phyloP scores from a whole-genome alignment of 257 asterid genomes.

The Cinchona pubescens region DNA sequence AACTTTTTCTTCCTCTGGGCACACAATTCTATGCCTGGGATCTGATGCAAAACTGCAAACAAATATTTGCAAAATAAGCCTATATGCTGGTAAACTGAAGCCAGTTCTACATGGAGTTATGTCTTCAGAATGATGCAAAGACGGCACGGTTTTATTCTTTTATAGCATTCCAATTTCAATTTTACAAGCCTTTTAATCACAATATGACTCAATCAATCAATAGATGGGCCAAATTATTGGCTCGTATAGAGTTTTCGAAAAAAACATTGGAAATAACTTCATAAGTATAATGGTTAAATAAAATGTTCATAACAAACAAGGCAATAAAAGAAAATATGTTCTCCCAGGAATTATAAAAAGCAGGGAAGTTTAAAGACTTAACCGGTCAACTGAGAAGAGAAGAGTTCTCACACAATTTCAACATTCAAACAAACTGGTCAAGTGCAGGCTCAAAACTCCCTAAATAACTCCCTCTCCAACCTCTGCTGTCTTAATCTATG shows the following conservation, averaged over 20 bases:
- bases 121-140: neutral
- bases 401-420: neutral
- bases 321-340: neutral
- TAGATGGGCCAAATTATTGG: neutral
- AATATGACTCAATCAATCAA: neutral
- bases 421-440: neutral
- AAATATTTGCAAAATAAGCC: neutral
- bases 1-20: neutral
- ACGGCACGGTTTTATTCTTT: too few species aligned
- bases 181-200: neutral
- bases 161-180: neutral
- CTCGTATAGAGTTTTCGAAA: neutral
- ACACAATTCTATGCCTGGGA: neutral
- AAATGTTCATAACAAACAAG: neutral
- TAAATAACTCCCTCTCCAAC: neutral
- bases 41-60: neutral
- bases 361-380: neutral
- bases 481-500: neutral
- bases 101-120: neutral
- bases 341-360: neutral
- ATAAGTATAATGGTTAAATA: neutral
- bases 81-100: neutral
- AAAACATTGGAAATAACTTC: neutral
- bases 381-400: neutral
- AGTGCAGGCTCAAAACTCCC: neutral